Conservation (phyloP, 257 asterid species). For the Solanum sejunctum region DNA sequence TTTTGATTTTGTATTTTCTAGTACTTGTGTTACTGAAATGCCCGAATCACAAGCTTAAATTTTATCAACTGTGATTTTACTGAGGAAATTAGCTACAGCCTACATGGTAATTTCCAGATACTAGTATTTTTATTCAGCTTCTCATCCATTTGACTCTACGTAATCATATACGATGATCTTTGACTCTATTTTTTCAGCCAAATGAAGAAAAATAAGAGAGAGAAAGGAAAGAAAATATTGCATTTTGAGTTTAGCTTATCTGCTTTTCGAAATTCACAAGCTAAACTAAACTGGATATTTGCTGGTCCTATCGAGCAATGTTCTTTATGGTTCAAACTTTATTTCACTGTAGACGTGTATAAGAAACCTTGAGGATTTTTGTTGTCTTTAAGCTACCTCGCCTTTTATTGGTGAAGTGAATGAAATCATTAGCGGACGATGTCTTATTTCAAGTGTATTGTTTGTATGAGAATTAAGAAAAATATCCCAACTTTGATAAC, state of each 20-base stretch:
- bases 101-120: neutral
- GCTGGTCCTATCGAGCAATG: slow-evolving; percentile 25
- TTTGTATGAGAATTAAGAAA: too few relatives aligned
- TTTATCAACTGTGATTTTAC: neutral
- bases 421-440: too few relatives aligned
- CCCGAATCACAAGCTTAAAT: neutral
- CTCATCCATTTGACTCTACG: neutral
- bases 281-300: neutral
- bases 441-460: too few relatives aligned
- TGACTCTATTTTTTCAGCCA: neutral
- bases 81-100: neutral
- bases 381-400: too few relatives aligned
- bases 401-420: too few relatives aligned
- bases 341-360: neutral
- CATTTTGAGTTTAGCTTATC: neutral
- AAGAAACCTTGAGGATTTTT: too few relatives aligned
- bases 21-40: neutral
- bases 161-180: neutral
- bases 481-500: too few relatives aligned
- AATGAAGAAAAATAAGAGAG: neutral
- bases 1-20: neutral
- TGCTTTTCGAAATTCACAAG: neutral
- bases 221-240: neutral
- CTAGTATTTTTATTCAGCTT: neutral
- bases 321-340: slow-evolving; percentile 6